Base-by-base conservation (phyloP, 108 stramenopile genomes). In the Stephanodiscus minutulus region DNA sequence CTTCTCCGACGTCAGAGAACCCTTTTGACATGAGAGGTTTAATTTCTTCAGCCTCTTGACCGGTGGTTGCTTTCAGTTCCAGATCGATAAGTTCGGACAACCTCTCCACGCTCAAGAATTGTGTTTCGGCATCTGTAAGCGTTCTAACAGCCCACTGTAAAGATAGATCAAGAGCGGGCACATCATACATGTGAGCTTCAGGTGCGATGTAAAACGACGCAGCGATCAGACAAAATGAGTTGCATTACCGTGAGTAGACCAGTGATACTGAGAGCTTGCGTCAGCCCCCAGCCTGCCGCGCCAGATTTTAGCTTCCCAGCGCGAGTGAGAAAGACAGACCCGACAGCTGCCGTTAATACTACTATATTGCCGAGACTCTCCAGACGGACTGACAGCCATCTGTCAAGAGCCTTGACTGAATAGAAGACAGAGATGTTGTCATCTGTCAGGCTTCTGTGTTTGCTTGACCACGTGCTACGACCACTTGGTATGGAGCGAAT, bases 401-500 rank as follows among this genome's bases (percentile, higher is more conserved):
- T 68, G 58, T 94, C 93, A 11, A 89, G 64, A 9, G 86, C 68
- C 64, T 92, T 94, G 29, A 91, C 78, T 1, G 90, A 85, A 49
- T 86, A 88, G 52, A 82, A 92, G 11, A 88, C 83, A 17, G 82
- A 71, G 9, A 93, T 43, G 76, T 93, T 93, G 10, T 52, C 66
- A 50, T 91, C 89, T 5, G 82, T 63, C 28, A 93, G 72, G 8
- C 36, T 37, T 28, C 84, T 76, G 64, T 90, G 89, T 22, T 73
- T 53, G 10, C 36, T 43, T 31, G 88, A 88, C 92, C 92, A 93
- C n/a, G 59, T 65, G 8, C 35, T 29, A 12, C 54, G 59, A 36
- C 85, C 86, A 3, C 72, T 74, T 33, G 89, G 87, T 64, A 91
- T 90, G 1, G 94, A 90, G 1, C 97, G 89, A 53, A 98, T 97